Percentiles rank a stretch among this genome's conserved stretches.
These are phyloP conservation scores for Tolypocladium capitatum DNA, from an alignment of 2,329 filamentous ascomycete species.

Conservation along the genomic window DNA sequence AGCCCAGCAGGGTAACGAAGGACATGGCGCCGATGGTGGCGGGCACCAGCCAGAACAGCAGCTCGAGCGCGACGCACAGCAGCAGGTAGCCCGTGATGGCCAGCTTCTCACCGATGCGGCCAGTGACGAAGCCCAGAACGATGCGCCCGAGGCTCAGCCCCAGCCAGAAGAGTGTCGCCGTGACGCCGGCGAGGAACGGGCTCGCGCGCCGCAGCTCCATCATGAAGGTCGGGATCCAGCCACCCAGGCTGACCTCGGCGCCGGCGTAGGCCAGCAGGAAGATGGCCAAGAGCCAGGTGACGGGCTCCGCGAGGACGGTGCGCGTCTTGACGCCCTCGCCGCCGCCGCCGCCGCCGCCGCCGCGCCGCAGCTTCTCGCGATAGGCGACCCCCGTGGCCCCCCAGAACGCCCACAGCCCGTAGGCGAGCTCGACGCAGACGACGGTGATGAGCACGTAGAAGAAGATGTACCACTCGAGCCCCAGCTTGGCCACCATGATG, in stretches of 20 bases:
- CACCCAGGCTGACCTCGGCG: conserved; percentile 57
- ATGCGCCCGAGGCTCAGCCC: conserved; percentile 66
- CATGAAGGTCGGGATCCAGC: conserved; percentile 84
- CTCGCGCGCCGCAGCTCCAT: conserved; percentile 57
- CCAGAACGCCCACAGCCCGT: conserved; percentile 49
- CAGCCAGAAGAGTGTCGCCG: conserved; percentile 72
- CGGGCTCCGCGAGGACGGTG: conserved; percentile 31
- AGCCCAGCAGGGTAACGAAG: conserved; percentile 58
- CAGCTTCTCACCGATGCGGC: conserved; percentile 56
- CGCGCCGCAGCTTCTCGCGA: conserved; percentile 15
- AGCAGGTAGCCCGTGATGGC: conserved; percentile 51
- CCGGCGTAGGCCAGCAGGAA: conserved; percentile 74
- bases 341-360: conserved; percentile 16
- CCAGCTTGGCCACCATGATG: conserved; percentile 51
- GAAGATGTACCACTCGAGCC: conserved; percentile 56
- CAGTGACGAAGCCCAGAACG: conserved; percentile 63
- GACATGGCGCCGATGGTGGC: conserved; percentile 61
- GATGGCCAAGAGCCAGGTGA: conserved; percentile 59
- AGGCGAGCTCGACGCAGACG: conserved; percentile 40
- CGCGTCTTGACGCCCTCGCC: conserved; percentile 30
- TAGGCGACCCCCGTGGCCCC: conserved; percentile 43
- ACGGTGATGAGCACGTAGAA: conserved; percentile 62
- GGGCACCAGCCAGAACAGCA: conserved; percentile 73
- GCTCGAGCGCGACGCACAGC: conserved; percentile 48
- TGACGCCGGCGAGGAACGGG: conserved; percentile 60